These are phyloP conservation scores for Chytriomyces hyalinus DNA, from an alignment of 192 early-diverging fungal genomes.

Conservation along the genomic window DNA sequence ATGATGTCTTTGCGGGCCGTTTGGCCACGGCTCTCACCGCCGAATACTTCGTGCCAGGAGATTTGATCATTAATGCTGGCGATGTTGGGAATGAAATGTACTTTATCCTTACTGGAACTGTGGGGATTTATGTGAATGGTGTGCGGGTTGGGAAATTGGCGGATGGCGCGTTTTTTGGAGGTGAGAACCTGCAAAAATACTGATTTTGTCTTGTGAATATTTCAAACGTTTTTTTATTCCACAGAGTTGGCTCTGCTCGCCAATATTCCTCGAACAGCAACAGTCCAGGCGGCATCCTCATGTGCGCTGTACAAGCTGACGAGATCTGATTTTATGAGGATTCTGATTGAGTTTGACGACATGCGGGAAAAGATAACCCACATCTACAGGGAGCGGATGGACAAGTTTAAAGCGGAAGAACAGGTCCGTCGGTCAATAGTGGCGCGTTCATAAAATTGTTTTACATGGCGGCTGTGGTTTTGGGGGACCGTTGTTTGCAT, in stretches of 20 bases:
- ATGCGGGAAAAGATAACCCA: constrained; percentile 24
- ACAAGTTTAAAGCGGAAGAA: constrained; percentile 18
- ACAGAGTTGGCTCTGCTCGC: constrained; percentile 37
- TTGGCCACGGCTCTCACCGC: constrained; percentile 31
- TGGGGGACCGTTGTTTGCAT: too few relatives aligned
- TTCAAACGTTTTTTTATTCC: too few relatives aligned
- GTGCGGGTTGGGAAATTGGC: constrained; percentile 29
- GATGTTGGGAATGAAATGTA: constrained; percentile 56
- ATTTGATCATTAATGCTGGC: constrained; percentile 22
- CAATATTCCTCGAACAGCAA: constrained; percentile 37
- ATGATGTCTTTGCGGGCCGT: constrained; percentile 41
- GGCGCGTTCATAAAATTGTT: too few relatives aligned
- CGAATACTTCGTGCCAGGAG: constrained; percentile 41
- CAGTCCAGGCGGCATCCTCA: constrained; percentile 22
- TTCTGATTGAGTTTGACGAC: constrained; percentile 36
- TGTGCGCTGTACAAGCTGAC: constrained; percentile 31
- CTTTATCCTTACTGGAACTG: constrained; percentile 48
- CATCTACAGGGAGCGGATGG: constrained; percentile 37
- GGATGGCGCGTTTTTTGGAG: constrained; percentile 43
- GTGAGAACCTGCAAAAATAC: too few relatives aligned
- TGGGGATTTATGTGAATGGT: constrained; percentile 43
- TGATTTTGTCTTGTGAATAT: too few relatives aligned
- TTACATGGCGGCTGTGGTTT: too few relatives aligned
- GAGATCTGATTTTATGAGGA: constrained; percentile 31
- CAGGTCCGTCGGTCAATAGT: background rate